These are phyloP conservation scores for Neodidymelliopsis sp. DNA, from an alignment of 2,329 filamentous ascomycete species.

Conservation along the genomic window DNA sequence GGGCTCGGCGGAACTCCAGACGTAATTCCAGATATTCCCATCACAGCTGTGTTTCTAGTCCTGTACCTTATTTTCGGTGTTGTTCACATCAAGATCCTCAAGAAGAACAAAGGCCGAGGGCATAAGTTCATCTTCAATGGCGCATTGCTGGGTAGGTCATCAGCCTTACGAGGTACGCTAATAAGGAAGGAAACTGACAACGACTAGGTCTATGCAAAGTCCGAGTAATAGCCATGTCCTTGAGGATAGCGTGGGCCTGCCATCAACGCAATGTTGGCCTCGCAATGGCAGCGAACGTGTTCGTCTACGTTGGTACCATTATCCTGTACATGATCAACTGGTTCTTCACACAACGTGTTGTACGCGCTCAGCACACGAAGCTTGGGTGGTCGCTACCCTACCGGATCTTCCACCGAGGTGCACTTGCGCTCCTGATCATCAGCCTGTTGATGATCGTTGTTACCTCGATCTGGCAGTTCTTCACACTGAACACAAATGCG, in stretches of 20 bases:
- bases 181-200: conserved; percentile 15
- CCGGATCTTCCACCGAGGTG: conserved; percentile 56
- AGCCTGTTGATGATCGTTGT: conserved; percentile 72
- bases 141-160: conserved; percentile 49
- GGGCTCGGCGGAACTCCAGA: conserved; percentile 41
- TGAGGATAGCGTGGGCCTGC: conserved; percentile 50
- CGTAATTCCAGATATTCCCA: conserved; percentile 51
- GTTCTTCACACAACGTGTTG: conserved; percentile 76
- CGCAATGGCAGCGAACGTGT: conserved; percentile 68
- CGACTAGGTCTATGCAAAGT: conserved; percentile 54
- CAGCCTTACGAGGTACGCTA: background rate
- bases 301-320: conserved; percentile 77
- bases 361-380: conserved; percentile 74
- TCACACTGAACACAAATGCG: conserved; percentile 65
- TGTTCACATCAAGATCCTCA: conserved; percentile 52
- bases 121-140: conserved; percentile 56
- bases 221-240: conserved; percentile 52
- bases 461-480: conserved; percentile 69
- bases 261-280: conserved; percentile 54
- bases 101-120: conserved; percentile 47
- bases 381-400: conserved; percentile 72
- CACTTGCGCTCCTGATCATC: conserved; percentile 63
- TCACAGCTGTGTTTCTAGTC: conserved; percentile 50
- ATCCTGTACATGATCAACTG: conserved; percentile 83
- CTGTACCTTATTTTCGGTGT: conserved; percentile 52